phyloP scores from a whole-genome alignment of 2,329 filamentous ascomycete genomes.

The Ophiocordyceps sinensis region DNA sequence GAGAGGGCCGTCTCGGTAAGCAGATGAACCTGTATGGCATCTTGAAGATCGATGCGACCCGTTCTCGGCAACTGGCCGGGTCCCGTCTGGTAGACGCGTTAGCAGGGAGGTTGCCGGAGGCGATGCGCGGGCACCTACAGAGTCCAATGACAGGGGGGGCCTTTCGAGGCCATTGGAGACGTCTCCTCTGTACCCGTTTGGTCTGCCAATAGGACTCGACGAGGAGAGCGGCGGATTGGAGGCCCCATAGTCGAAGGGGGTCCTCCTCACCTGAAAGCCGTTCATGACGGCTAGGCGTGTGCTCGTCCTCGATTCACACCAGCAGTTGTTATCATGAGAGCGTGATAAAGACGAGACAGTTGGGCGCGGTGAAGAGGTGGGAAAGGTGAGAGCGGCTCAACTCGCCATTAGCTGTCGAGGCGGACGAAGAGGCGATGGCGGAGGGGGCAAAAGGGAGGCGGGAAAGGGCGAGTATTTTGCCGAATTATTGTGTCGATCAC shows the following conservation, averaged over 20 bases:
- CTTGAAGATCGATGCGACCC: slow-evolving; percentile 45
- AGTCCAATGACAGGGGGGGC: slow-evolving; percentile 38
- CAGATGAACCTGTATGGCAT: slow-evolving; percentile 74
- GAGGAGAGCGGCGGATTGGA: slow-evolving; percentile 16
- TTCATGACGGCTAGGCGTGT: slow-evolving; percentile 20
- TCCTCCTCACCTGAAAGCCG: slow-evolving; percentile 19
- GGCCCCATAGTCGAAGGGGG: slow-evolving; percentile 20
- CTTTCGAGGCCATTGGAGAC: slow-evolving; percentile 10
- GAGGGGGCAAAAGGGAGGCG: no score
- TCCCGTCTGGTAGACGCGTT: slow-evolving; percentile 27
- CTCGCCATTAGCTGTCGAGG: no score
- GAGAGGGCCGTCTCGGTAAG: slow-evolving; percentile 85
- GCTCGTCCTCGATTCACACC: slow-evolving; percentile 1
- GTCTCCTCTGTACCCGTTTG: slow-evolving; percentile 45
- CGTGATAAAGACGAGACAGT: slow-evolving; percentile 6
- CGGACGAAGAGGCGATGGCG: no score
- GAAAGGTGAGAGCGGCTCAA: no score
- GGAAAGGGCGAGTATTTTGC: no score
- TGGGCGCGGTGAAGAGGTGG: background rate
- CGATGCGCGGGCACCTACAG: slow-evolving; percentile 28
- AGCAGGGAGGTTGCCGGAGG: background rate
- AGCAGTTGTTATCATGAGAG: slow-evolving; percentile 9
- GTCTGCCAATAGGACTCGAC: slow-evolving; percentile 28
- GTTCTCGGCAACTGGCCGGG: slow-evolving; percentile 38
- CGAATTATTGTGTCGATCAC: no score